A percentile compares a stretch with the other conserved stretches of the same genome.
Conservation (phyloP, 2,329 filamentous ascomycete genomes). For the Aspergillus quadrilineatus region DNA sequence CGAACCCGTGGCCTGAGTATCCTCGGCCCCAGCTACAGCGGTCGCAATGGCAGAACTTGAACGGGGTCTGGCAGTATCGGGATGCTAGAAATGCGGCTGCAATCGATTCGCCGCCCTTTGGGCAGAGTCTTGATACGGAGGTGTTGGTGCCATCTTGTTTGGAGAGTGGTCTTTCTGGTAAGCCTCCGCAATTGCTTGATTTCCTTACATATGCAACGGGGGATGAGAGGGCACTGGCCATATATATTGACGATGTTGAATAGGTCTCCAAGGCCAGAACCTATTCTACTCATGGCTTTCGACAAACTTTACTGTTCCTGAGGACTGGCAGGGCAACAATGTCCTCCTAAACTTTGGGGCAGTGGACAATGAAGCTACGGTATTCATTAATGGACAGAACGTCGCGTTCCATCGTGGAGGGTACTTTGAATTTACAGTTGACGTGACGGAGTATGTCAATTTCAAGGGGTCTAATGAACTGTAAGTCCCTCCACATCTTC, state of each 20-base stretch:
- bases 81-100: slow-evolving; percentile 41
- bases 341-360: slow-evolving; percentile 52
- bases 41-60: slow-evolving; percentile 51
- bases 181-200: background rate
- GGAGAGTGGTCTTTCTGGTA: slow-evolving; percentile 54
- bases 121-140: slow-evolving; percentile 42
- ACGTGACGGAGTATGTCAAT: slow-evolving; percentile 52
- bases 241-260: background rate
- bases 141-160: slow-evolving; percentile 56
- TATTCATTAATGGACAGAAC: slow-evolving; percentile 58
- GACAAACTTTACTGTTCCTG: slow-evolving; percentile 50
- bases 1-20: slow-evolving; percentile 52
- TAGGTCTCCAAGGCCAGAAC: slow-evolving; percentile 36
- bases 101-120: slow-evolving; percentile 46
- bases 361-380: slow-evolving; percentile 53
- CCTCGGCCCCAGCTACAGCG: slow-evolving; percentile 49
- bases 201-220: background rate
- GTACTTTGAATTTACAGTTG: slow-evolving; percentile 61
- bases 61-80: slow-evolving; percentile 50
- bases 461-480: slow-evolving; percentile 54
- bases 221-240: no score
- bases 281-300: slow-evolving; percentile 49
- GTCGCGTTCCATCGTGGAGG: slow-evolving; percentile 59
- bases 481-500: slow-evolving; percentile 35
- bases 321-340: slow-evolving; percentile 26